Evolutionary conservation across 257 asterid species (phyloP), one percentile per base, ranked within the genome.

Genomic region (Solanum medicagineum): DNA sequence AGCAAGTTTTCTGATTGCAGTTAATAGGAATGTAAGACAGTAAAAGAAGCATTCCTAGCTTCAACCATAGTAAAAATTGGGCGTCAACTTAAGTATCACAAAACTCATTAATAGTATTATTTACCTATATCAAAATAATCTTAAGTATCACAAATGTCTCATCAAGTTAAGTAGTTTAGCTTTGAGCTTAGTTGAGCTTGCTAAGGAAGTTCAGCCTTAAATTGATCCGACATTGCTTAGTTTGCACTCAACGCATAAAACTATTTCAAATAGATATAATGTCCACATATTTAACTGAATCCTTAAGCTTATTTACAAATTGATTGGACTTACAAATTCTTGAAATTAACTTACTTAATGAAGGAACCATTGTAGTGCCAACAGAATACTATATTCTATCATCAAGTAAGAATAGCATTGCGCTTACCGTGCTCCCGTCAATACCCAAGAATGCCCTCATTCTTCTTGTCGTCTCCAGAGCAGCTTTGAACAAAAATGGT

Each of bases 401-500:
- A 17, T 71, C 56, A 73, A 44, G 11, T 19, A 42, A 73, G 81
- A 73, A 51, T 51, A 51, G 62, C 59, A 75, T 24, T 45, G 60
- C 10, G 86, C 96, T 83, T 90, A 94, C 98, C 57, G 85, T 90
- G 85, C 86, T 84, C 88, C 90, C 93, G 85, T 90, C 94, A 79
- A 91, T 56, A 84, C 91, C 96, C 94, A 96, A 81, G 89, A 92
- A 96, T 10, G 92, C 85, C 89, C 93, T 90, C 97, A 96, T 91
- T 89, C 93, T 93, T 73, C 94, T 88, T 32, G 97, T 93, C 40
- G 94, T 89, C 84, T 93, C 94, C 29, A 96, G 91, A 5, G 99
- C 98, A 88, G 94, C 90, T 88, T 90, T 93, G 91, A 94, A 96
- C 84, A 96, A 86, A 91, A 94, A 94, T 15, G 98, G 99, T 82